Base-by-base conservation (phyloP, 2,329 filamentous ascomycete species). In the Ceratocystis destructans region DNA sequence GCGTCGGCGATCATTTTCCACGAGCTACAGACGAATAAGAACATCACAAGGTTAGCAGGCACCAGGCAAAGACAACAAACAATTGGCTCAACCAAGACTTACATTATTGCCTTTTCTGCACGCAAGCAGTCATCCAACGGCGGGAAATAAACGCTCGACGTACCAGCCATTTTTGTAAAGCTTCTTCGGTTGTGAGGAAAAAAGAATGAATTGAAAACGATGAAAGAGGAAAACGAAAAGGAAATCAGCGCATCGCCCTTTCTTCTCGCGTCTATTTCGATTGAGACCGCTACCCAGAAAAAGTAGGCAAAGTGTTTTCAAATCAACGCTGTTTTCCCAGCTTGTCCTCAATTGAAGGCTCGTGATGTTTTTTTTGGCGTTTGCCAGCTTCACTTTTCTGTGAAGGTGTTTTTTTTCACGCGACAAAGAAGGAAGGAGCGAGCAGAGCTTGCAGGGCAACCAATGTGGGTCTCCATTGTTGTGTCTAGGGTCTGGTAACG, bases 81-180 rank as follows among this genome's bases (percentile, higher is more conserved):
- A 53, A 22, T 53, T 3, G 2, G 28, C 33, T 59, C 65, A 46
- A 28, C 22, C 37, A n/a, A 63, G 70, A 80, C 86, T 75, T 82
- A 96, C 88, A 96, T 82, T 72, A 96, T 80, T 74, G 87, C 82
- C 72, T 83, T 83, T 75, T 93, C 86, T 77, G 90, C 89, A 72
- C 84, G 87, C 73, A 97, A 82, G 78, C 90, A 95, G 74, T 88
- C 86, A 76, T 90, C 88, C 76, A 96, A 81, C 73, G 90, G 85
- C 73, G 92, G 90, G 73, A 95, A 88, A 78, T 92, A 94, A 75
- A 83, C 80, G 77, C 88, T 86, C 73, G 83, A 82, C 73, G 83
- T 78, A 76, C 86, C 82, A 79, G 85, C 87, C 87, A 90, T 91
- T 79, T 61, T 61, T 20, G 31, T 59, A n/a, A 37, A 17, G 55